Percentiles rank a stretch among this genome's conserved stretches.
Conservation (phyloP, 2,329 filamentous ascomycete species). For the Fusarium verrucosum region DNA sequence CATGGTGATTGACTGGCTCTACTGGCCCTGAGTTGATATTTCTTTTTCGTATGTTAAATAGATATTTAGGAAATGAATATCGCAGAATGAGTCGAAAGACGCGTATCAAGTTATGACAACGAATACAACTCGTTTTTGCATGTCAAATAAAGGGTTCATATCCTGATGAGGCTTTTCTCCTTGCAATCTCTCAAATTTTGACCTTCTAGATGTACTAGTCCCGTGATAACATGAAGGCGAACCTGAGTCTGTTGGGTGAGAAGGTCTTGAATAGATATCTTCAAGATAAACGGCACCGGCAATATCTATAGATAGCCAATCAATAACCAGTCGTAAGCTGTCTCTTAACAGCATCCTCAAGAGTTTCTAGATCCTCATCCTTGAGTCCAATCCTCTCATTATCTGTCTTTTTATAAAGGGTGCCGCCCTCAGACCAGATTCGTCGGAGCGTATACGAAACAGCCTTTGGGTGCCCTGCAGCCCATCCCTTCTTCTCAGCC, state of each 20-base stretch:
- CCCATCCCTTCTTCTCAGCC: constrained; percentile 69
- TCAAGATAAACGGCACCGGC: too few species aligned
- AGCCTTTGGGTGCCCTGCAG: constrained; percentile 59
- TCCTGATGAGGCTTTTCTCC: not conserved
- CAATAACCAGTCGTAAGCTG: constrained; percentile 28
- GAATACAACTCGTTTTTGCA: not conserved
- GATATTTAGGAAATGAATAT: too few species aligned
- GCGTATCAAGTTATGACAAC: not conserved
- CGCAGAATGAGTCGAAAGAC: not conserved
- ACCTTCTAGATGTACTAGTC: not conserved
- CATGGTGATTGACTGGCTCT: not conserved
- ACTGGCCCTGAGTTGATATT: not conserved
- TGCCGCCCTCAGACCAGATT: constrained; percentile 79
- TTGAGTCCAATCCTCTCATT: constrained; percentile 66
- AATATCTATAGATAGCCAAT: not conserved
- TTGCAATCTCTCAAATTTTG: not conserved
- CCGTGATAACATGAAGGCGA: not conserved
- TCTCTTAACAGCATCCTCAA: constrained; percentile 50
- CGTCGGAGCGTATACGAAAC: constrained; percentile 69
- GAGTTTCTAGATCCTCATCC: constrained; percentile 60
- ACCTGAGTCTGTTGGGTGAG: not conserved
- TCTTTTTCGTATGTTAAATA: too few species aligned
- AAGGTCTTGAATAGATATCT: not conserved
- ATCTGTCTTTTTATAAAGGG: constrained; percentile 73
- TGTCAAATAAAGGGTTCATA: not conserved